These are phyloP conservation scores for Geranium brycei DNA, from an alignment of 345 rosid genomes.

Conservation along the genomic window DNA sequence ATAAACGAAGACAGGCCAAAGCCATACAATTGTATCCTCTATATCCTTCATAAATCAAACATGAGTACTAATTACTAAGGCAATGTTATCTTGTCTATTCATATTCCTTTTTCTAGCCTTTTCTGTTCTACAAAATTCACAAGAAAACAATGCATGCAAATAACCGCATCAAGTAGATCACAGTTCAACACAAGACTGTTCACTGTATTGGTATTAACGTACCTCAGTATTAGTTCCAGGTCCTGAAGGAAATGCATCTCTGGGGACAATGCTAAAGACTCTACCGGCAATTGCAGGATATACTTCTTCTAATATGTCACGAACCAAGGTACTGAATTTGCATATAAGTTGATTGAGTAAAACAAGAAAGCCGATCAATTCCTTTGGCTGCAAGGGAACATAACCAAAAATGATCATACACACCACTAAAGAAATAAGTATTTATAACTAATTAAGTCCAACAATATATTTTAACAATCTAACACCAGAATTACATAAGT, in stretches of 20 bases:
- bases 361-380: conserved; percentile 64
- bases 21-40: too few species aligned
- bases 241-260: conserved; percentile 44
- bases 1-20: too few species aligned
- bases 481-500: neutral
- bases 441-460: neutral
- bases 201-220: conserved; percentile 4
- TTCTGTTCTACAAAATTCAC: too few species aligned
- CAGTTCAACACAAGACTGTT: conserved; percentile 5
- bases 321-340: conserved; percentile 61
- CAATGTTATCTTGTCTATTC: too few species aligned
- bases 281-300: conserved; percentile 78
- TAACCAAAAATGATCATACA: conserved; percentile 13
- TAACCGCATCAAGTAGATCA: neutral
- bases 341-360: conserved; percentile 88
- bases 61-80: too few species aligned
- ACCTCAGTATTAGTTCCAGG: conserved; percentile 77
- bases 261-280: conserved; percentile 48
- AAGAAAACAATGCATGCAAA: too few species aligned
- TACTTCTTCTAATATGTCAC: conserved; percentile 70
- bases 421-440: neutral
- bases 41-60: too few species aligned
- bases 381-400: conserved; percentile 65
- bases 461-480: neutral
- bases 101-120: too few species aligned